Conservation (phyloP, 73 alveolate genomes). For the Paramecium tetraurelia region DNA sequence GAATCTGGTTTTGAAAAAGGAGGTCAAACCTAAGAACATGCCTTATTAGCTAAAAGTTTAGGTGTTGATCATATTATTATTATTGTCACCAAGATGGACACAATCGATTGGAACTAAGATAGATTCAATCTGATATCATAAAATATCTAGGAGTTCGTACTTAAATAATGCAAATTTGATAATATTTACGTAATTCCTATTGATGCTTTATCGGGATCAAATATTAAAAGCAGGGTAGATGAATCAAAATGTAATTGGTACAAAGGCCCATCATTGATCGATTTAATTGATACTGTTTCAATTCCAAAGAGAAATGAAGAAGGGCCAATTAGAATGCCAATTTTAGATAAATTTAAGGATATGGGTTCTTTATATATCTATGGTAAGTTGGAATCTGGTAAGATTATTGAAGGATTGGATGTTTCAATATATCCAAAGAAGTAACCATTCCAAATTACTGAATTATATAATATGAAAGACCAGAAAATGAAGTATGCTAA, state of each 20-base stretch:
- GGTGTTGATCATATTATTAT: constrained; percentile 95
- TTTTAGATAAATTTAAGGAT: constrained; percentile 65
- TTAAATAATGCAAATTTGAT: constrained; percentile 36
- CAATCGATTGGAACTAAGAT: constrained; percentile 96
- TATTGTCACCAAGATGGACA: constrained; percentile 99
- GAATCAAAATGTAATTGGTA: constrained; percentile 91
- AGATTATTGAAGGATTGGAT: constrained; percentile 58
- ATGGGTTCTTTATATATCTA: constrained; percentile 44
- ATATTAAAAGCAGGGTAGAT: constrained; percentile 79
- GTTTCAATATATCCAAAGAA: constrained; percentile 60
- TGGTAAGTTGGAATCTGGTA: constrained; percentile 74
- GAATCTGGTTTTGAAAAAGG: constrained; percentile 99
- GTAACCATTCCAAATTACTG: constrained; percentile 50
- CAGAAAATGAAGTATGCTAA: constrained; percentile 62
- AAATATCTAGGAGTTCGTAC: constrained; percentile 24
- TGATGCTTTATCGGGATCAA: constrained; percentile 96
- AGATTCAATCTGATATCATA: constrained; percentile 72
- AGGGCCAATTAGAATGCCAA: constrained; percentile 90
- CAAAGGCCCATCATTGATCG: constrained; percentile 94
- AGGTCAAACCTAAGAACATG: constrained; percentile 99
- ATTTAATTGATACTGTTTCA: constrained; percentile 87
- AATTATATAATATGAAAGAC: constrained; percentile 64
- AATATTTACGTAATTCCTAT: constrained; percentile 81
- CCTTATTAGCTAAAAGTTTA: constrained; percentile 94
- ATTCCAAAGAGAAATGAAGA: constrained; percentile 94